Evolutionary conservation across 2,329 filamentous ascomycete genomes (phyloP), one percentile per base, ranked within the genome.

Genomic region (Arthrobotrys pseudoclavata): DNA sequence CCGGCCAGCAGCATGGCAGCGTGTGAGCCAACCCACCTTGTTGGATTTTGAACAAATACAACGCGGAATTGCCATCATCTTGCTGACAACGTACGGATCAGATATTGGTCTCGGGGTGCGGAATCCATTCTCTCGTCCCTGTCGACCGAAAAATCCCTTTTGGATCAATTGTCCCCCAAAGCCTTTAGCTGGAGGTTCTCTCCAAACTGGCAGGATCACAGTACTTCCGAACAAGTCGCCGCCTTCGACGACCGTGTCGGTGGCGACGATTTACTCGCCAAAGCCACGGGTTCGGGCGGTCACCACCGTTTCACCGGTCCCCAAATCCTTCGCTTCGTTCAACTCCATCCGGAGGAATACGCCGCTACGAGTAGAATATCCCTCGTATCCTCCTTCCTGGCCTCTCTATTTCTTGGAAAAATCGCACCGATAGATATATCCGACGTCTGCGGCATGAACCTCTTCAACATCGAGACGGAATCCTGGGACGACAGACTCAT

Each of bases 291-390:
- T 31, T 97, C 95, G 83, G 91, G 94, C 80, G 96, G 96, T 2
- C 96, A 99, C 85, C 96, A 98, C 85, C 92, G 96, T 79, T 99
- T 99, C 86, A 98, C 95, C 26, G 96, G 96, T n/a, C 92, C 93
- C 2, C 96, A 99, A 84, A 98, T 99, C 81, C 89, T 97, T 84
- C 89, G 94, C 12, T 94, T 97, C 83, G 91, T 91, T 80, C 88
- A 89, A 70, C 92, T 92, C 80, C 89, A 94, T 80, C 93, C 95
- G 0, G 88, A 92, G 3, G 91, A 93, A 80, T 98, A 98, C 84
- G 87, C 88, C 78, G 88, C 89, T 31, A 97, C 96, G 0, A 87
- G 90, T 10, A 90, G 93, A 70, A 97, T 99, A 82, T 96, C 94
- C 1, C 91, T 98, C 53, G 94, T 97, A 13, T 98, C 95, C 0